phyloP scores from a whole-genome alignment of 192 early-diverging fungal genomes.

The Obelidium mucronatum region DNA sequence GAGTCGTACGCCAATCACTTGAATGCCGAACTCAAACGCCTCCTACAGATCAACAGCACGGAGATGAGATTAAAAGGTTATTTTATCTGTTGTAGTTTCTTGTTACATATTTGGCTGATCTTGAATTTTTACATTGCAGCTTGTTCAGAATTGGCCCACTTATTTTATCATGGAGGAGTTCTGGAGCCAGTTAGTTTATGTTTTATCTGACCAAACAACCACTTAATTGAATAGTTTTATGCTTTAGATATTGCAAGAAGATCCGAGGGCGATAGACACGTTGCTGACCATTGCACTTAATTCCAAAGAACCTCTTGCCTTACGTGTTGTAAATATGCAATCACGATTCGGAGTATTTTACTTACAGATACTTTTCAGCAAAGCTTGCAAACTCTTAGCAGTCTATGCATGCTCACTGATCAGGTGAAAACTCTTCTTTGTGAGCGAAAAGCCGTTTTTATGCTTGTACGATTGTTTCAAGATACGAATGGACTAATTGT shows the following conservation, averaged over 20 bases:
- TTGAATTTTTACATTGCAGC: background rate
- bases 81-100: background rate
- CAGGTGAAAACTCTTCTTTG: background rate
- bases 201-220: too few relatives aligned
- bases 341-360: too few relatives aligned
- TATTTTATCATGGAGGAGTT: constrained; percentile 28
- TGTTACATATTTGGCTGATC: too few relatives aligned
- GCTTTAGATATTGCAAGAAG: constrained; percentile 15
- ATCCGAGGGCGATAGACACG: constrained; percentile 9
- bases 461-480: constrained; percentile 18
- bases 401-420: constrained; percentile 14
- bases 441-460: background rate
- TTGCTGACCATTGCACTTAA: background rate
- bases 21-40: background rate
- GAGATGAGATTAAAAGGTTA: constrained; percentile 4
- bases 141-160: constrained; percentile 5
- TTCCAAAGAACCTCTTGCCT: background rate
- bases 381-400: constrained; percentile 25
- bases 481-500: constrained; percentile 17
- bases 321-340: constrained; percentile 13
- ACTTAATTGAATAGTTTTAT: background rate
- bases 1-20: constrained; percentile 15
- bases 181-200: constrained; percentile 14
- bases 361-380: background rate
- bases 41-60: background rate